phyloP scores from a whole-genome alignment of 2,329 filamentous ascomycete species.

The Epichloe typhina region DNA sequence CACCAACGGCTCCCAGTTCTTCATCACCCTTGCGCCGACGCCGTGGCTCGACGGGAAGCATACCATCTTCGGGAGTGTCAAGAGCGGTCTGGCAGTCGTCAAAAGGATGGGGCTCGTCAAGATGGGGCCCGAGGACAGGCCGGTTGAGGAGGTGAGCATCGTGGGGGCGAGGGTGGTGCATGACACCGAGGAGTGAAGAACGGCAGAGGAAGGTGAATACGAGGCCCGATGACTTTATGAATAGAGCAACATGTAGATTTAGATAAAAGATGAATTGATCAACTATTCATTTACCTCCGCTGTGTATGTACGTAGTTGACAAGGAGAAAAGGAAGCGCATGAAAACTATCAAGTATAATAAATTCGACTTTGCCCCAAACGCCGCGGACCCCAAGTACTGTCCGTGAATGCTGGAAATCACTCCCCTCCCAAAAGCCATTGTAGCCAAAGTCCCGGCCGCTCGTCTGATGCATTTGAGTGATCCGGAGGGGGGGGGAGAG shows the following conservation, averaged over 20 bases:
- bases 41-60: slow-evolving; percentile 97
- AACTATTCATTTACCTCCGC: not conserved
- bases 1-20: slow-evolving; percentile 93
- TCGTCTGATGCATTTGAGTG: slow-evolving; percentile 7
- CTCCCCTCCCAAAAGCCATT: slow-evolving; percentile 2
- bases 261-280: too few relatives aligned
- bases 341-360: not conserved
- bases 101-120: slow-evolving; percentile 80
- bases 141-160: slow-evolving; percentile 72
- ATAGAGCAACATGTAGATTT: too few relatives aligned
- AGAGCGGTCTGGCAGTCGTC: slow-evolving; percentile 68
- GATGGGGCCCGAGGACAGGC: slow-evolving; percentile 69
- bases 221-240: too few relatives aligned
- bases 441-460: slow-evolving; percentile 10
- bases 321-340: not conserved
- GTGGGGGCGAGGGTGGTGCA: slow-evolving; percentile 58
- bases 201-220: not conserved
- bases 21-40: slow-evolving; percentile 84
- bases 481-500: not conserved
- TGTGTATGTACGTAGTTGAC: not conserved
- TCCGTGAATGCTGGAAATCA: slow-evolving; percentile 10
- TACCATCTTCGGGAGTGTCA: slow-evolving; percentile 89
- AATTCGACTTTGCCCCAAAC: slow-evolving; percentile 6
- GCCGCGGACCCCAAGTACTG: slow-evolving; percentile 8
- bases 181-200: slow-evolving; percentile 17